These are phyloP conservation scores for Blastobotrys serpentis DNA, from an alignment of 1,139 yeast species.

Conservation along the genomic window DNA sequence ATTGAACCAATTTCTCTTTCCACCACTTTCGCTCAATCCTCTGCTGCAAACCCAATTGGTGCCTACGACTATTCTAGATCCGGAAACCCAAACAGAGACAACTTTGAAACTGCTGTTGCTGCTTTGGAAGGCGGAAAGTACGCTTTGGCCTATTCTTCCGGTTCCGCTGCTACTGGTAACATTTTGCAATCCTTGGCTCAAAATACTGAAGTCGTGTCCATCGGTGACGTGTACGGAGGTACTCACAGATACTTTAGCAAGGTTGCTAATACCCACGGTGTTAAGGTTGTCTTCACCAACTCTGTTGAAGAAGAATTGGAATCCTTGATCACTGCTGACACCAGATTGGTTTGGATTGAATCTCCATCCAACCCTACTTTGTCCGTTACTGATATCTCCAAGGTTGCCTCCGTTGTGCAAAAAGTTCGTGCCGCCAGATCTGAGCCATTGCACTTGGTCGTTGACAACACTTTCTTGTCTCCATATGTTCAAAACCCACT, in stretches of 20 bases:
- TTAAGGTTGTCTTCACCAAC: slow-evolving; percentile 65
- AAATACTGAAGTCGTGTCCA: slow-evolving; percentile 72
- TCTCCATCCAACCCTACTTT: slow-evolving; percentile 89
- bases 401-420: slow-evolving; percentile 54
- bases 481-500: slow-evolving; percentile 90
- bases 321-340: slow-evolving; percentile 55
- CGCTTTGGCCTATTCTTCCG: slow-evolving; percentile 81
- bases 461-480: slow-evolving; percentile 91
- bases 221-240: slow-evolving; percentile 92
- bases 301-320: slow-evolving; percentile 62
- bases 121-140: slow-evolving; percentile 73
- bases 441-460: slow-evolving; percentile 62
- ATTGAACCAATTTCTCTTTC: slow-evolving; percentile 82
- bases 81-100: slow-evolving; percentile 84
- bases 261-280: slow-evolving; percentile 81
- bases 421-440: slow-evolving; percentile 45
- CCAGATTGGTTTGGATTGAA: slow-evolving; percentile 82
- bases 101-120: slow-evolving; percentile 78
- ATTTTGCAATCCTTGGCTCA: slow-evolving; percentile 71
- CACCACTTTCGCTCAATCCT: slow-evolving; percentile 80
- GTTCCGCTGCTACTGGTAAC: slow-evolving; percentile 83
- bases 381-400: slow-evolving; percentile 66
- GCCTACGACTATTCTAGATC: slow-evolving; percentile 84
- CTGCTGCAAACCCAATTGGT: slow-evolving; percentile 77
- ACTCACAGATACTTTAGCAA: slow-evolving; percentile 88